Conservation (phyloP, 208 protist genomes). For the Zelonia costaricensis region DNA sequence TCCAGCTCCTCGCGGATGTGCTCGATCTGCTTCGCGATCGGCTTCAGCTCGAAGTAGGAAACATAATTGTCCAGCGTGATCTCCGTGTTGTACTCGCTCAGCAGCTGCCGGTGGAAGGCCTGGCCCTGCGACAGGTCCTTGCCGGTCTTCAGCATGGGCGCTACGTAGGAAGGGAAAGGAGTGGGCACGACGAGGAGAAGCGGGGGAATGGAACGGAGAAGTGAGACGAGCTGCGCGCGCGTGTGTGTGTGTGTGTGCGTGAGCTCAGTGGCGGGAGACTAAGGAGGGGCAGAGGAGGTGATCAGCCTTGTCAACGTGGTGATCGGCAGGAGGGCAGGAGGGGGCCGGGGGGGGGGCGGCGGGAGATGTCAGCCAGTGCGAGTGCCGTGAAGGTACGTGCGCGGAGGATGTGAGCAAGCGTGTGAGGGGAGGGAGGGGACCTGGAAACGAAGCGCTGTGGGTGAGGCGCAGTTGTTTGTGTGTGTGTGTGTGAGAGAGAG, state of each 20-base stretch:
- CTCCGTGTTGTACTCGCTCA: constrained; percentile 86
- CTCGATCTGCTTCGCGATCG: constrained; percentile 70
- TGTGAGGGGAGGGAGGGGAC: neutral
- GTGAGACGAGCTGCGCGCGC: neutral
- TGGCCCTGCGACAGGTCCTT: constrained; percentile 72
- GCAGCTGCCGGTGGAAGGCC: constrained; percentile 76
- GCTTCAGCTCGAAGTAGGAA: constrained; percentile 81
- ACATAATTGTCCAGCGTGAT: constrained; percentile 87
- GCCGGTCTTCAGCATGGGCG: constrained; percentile 70
- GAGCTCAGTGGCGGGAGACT: neutral
- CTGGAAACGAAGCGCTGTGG: neutral
- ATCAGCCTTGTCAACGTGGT: too few species aligned
- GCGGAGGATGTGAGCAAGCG: neutral
- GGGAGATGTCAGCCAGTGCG: too few species aligned
- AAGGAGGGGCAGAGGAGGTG: neutral
- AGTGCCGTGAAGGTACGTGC: too few species aligned
- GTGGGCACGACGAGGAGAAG: neutral
- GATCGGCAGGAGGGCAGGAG: too few species aligned
- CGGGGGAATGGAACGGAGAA: neutral
- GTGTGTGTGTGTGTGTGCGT: neutral
- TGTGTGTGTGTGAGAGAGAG: constrained; percentile 1
- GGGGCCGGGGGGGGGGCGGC: too few species aligned
- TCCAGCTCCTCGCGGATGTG: constrained; percentile 46
- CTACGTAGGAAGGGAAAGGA: constrained; percentile 1
- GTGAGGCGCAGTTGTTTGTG: neutral